phyloP scores from a whole-genome alignment of 257 asterid genomes.

The Solanum lycopersicoides region DNA sequence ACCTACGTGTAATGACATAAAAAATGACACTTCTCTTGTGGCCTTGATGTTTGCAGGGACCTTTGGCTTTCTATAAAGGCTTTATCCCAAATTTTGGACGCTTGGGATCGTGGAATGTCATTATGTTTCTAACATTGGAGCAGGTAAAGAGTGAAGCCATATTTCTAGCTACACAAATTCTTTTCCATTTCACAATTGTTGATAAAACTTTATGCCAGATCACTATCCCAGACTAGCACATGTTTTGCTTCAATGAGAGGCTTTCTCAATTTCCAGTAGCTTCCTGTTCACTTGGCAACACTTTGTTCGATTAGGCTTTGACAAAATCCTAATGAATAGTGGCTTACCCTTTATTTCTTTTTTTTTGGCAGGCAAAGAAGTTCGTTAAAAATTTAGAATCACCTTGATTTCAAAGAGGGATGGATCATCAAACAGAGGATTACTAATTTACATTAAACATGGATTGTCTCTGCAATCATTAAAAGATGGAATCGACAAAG shows the following conservation, averaged over 20 bases:
- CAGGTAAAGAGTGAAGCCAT: slow-evolving; percentile 40
- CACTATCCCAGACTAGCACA: neutral
- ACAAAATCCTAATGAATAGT: neutral
- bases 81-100: slow-evolving; percentile 93
- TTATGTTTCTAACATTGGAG: slow-evolving; percentile 90
- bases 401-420: slow-evolving; percentile 20
- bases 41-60: slow-evolving; percentile 49
- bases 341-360: neutral
- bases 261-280: neutral
- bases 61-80: slow-evolving; percentile 90
- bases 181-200: neutral
- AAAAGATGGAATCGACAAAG: neutral
- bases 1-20: neutral
- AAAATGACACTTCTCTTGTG: neutral
- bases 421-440: neutral
- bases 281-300: neutral
- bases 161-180: neutral
- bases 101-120: slow-evolving; percentile 92
- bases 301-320: neutral
- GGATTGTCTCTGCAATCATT: neutral
- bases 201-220: neutral
- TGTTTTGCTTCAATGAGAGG: neutral
- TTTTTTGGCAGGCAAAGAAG: slow-evolving; percentile 57
- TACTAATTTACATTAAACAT: neutral
- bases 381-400: slow-evolving; percentile 53